These are phyloP conservation scores for Russula sp. DNA, from an alignment of 768 basidiomycete genomes.

Conservation along the genomic window DNA sequence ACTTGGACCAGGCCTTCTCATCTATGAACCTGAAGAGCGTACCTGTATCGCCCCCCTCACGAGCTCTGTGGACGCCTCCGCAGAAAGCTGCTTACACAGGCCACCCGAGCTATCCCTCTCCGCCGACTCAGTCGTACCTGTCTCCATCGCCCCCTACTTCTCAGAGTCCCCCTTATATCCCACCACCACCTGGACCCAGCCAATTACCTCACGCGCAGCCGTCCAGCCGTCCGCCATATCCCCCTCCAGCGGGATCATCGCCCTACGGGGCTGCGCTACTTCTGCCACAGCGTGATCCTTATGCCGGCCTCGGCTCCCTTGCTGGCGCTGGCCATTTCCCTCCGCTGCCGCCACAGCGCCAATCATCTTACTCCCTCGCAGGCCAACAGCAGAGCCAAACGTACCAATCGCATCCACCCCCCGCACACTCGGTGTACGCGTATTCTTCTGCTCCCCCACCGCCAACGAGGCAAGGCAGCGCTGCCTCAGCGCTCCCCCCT, in stretches of 20 bases:
- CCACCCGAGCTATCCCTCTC: slow-evolving; percentile 15
- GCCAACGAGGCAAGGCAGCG: slow-evolving; percentile 20
- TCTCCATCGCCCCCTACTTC: slow-evolving; percentile 20
- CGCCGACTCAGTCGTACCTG: slow-evolving; percentile 8
- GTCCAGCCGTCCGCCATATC: slow-evolving; percentile 15
- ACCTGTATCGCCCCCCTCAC: slow-evolving; percentile 30
- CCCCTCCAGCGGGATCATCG: slow-evolving; percentile 13
- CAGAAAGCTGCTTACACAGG: slow-evolving; percentile 12
- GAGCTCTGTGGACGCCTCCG: slow-evolving; percentile 27
- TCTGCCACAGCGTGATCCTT: slow-evolving; percentile 28
- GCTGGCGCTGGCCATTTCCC: slow-evolving; percentile 17
- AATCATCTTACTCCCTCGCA: slow-evolving; percentile 25
- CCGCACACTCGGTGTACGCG: slow-evolving; percentile 14
- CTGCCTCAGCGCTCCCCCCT: slow-evolving; percentile 26
- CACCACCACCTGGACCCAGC: slow-evolving; percentile 27
- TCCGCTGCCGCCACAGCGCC: slow-evolving; percentile 27
- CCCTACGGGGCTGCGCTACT: slow-evolving; percentile 21
- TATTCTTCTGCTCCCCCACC: slow-evolving; percentile 3
- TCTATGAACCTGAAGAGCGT: slow-evolving; percentile 46
- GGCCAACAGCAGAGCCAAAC: slow-evolving; percentile 14
- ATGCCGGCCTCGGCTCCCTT: slow-evolving; percentile 19
- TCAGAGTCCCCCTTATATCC: slow-evolving; percentile 11
- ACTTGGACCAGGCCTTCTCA: slow-evolving; percentile 47
- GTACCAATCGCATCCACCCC: slow-evolving; percentile 24
- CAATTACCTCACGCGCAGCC: slow-evolving; percentile 13